A percentile compares a stretch with the other conserved stretches of the same genome.
Evolutionary conservation across 768 basidiomycete species (phyloP).

Genomic region (Tricholoma flavovirens): DNA sequence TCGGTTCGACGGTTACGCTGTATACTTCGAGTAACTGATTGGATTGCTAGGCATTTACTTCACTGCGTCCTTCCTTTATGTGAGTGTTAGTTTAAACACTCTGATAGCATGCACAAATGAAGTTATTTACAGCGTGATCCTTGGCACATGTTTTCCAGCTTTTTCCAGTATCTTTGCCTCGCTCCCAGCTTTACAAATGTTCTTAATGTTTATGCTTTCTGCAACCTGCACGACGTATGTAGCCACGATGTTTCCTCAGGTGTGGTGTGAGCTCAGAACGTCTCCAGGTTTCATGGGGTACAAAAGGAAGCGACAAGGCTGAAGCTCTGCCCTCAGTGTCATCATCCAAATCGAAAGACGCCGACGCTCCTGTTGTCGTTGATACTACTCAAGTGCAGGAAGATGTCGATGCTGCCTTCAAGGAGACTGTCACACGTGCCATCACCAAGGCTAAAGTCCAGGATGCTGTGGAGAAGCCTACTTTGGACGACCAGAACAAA

Average conservation of each 20-base stretch:
- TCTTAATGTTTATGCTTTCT: constrained; percentile 95
- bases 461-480: constrained; percentile 72
- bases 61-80: constrained; percentile 78
- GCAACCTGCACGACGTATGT: constrained; percentile 85
- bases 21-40: constrained; percentile 7
- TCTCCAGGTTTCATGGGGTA: constrained; percentile 82
- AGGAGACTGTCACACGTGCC: constrained; percentile 85
- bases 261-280: neutral
- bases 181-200: constrained; percentile 95
- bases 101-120: neutral
- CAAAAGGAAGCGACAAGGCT: constrained; percentile 91
- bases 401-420: constrained; percentile 88
- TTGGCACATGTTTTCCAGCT: constrained; percentile 96
- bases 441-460: constrained; percentile 66
- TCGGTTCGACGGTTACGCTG: constrained; percentile 18
- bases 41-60: constrained; percentile 63
- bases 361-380: constrained; percentile 75
- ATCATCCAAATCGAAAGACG: constrained; percentile 74
- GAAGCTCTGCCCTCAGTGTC: constrained; percentile 87
- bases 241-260: neutral
- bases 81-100: constrained; percentile 32
- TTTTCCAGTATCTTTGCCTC: constrained; percentile 84
- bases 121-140: constrained; percentile 66
- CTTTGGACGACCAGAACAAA: constrained; percentile 83
- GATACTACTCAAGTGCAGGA: constrained; percentile 79